Evolutionary conservation across 225 moss, liverwort and hornwort species (phyloP), one percentile per base, ranked within the genome.

Genomic region (Pseudisothecium myosuroides): DNA sequence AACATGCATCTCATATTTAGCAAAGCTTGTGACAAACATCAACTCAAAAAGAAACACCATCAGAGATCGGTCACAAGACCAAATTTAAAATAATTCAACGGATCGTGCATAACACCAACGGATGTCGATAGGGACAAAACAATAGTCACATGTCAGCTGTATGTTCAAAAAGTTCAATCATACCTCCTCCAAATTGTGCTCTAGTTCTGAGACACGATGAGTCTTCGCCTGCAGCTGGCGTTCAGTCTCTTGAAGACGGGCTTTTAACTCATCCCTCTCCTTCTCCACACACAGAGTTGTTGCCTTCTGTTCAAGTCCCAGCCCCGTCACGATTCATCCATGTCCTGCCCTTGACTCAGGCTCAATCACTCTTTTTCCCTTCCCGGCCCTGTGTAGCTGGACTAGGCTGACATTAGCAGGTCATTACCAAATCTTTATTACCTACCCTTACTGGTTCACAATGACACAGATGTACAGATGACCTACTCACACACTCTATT

Each of bases 181-280:
- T 85, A 99, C 99, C 96, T 97, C 97, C 84, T 99, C 97, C 88
- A 99, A 94, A 90, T 99, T 99, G 73, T 95, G 95, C 93, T 99
- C 99, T 84, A 99, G 95, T 91, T 99, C 96, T 80, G 95, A 96
- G 56, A 99, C 99, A 80, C 99, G 99, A 75, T 92, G 87, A 45
- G 97, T 96, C 91, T 99, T 99, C 86, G 95, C 97, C 89, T 93
- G 96, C 88, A 99, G 91, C 92, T 96, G 95, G 85, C 94, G 94
- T 94, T 99, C 96, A 85, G 97, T 99, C 89, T 99, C 97, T 88
- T 96, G 93, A 89, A 97, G 94, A 85, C 96, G 95, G 92, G 96
- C 88, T 93, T 96, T 97, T 75, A 99, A 95, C 77, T 99, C 99
- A 93, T 99, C 99, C 96, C 99, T 96, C 95, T 99, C 99, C 96